Percentiles rank a stretch among this genome's conserved stretches.
Evolutionary conservation across 1,284 basidiomycete species (phyloP).

Genomic region (Apiotrichum brassicae): DNA sequence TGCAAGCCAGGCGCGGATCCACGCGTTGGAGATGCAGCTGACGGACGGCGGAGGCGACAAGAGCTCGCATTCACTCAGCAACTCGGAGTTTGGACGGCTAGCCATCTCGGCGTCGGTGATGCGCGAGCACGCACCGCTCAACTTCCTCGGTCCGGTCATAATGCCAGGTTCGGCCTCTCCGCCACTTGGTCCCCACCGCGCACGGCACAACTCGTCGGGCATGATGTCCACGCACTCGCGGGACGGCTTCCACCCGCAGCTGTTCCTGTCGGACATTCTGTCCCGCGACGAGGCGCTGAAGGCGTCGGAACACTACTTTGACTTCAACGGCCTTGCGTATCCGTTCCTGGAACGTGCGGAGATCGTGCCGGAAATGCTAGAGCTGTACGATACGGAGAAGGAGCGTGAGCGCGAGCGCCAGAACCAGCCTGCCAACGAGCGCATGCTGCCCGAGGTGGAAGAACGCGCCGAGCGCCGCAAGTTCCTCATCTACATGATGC

Average conservation of each 20-base stretch:
- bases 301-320: conserved; percentile 24
- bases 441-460: neutral
- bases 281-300: conserved; percentile 19
- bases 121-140: conserved; percentile 4
- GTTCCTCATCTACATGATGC: conserved; percentile 31
- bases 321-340: conserved; percentile 24
- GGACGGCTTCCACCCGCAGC: neutral
- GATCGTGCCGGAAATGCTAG: conserved; percentile 20
- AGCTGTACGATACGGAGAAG: conserved; percentile 16
- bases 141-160: neutral
- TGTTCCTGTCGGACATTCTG: conserved; percentile 1
- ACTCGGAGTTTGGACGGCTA: conserved; percentile 13
- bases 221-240: conserved; percentile 1
- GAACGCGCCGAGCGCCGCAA: conserved; percentile 18
- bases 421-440: neutral
- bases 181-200: neutral
- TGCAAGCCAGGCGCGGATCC: conserved; percentile 27
- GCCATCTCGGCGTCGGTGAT: neutral
- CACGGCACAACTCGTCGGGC: neutral
- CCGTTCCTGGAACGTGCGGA: conserved; percentile 25
- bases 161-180: neutral
- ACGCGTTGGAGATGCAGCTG: conserved; percentile 28
- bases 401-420: neutral
- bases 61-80: neutral
- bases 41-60: conserved; percentile 6